Base-by-base conservation (phyloP, 495 filamentous ascomycete species). In the Trichoderma orchidacearum region DNA sequence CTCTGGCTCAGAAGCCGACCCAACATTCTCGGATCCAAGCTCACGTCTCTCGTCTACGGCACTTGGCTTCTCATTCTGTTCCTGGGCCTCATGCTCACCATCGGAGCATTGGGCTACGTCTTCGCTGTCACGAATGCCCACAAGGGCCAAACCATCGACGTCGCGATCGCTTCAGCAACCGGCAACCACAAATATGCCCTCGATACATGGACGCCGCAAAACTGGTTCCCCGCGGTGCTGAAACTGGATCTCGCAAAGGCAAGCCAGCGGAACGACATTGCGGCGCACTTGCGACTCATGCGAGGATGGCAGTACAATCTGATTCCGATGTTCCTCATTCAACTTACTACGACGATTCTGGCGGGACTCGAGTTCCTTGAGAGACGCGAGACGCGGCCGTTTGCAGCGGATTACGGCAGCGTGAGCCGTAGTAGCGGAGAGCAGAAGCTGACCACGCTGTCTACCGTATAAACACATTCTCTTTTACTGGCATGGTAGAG, bases 291-390 rank as follows among this genome's bases (percentile, higher is more conserved):
- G 54, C 63, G 30, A 13, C 51, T 75, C 13, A 79, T 79, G 68
- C 66, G 68, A 30, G 76, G 66, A 5, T 81, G 79, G 78, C 65
- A 72, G 58, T 80, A 73, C 66, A 81, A 81, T 66, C 62, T 80
- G 51, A 73, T 80, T 17, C 67, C 75, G 6, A 62, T 82, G 63
- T 75, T 79, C 54, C 38, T 80, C 21, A 27, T 48, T 48, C 41
- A 48, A 13, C 41, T 48, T 48, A 48, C 41, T 18, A 48, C 41
- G 3, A 48, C 41, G 23, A 23, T 48, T 48, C 21, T 48, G 13
- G 41, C 41, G 3, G 18, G 18, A 11, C 48, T 75, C 11, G 73
- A 72, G 15, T 65, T 77, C 21, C 52, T 62, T 3, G 61, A 66
- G 25, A 68, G 41, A 27, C 41, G 41, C 3, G 11, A 25, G 21